Evolutionary conservation across 2,329 filamentous ascomycete species (phyloP), one percentile per base, ranked within the genome.

Genomic region (Plenodomus tracheiphilus): DNA sequence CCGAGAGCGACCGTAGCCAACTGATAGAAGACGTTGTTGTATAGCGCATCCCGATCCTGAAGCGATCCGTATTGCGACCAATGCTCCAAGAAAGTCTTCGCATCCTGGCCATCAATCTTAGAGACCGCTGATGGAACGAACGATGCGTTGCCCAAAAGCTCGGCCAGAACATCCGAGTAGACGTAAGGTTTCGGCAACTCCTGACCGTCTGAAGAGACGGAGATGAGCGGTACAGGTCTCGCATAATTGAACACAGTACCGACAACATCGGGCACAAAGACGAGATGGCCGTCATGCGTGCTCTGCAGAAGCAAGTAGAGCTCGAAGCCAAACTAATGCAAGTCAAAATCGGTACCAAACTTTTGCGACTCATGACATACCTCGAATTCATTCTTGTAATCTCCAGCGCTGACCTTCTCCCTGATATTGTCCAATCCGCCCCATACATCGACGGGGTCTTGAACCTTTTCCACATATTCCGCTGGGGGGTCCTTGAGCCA

Each of bases 201-300:
- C 32, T 66, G 59, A 9, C 69, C 69, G 61, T 87, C 83, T 3
- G 71, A 56, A 2, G 84, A 87, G 7, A 86, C 76, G 0, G 84
- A 86, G 0, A 86, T 81, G 1, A 87, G 59, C 42, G 75, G 72
- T 59, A 79, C 64, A 20, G 73, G 70, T 8, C 80, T 74, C 6
- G 74, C 76, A 34, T 62, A 86, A 52, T 64, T 75, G 69, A 85
- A 83, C 0, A 81, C 63, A 0, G 62, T 75, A 36, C 75, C 77
- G 13, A 85, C 74, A 4, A 78, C 72, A 54, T 84, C 80, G 2
- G 81, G 80, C 13, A 77, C 70, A 60, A 79, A 84, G 2, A 75
- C 71, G 42, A 86, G 84, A 61, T 89, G 86, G 1, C 85, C 84
- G 62, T 89, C 86, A 56, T 88, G 84, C 3, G 82, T 80, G 1